A percentile compares a stretch with the other conserved stretches of the same genome.
Evolutionary conservation across 1,284 basidiomycete genomes (phyloP).

Genomic region (Moesziomyces sp.): DNA sequence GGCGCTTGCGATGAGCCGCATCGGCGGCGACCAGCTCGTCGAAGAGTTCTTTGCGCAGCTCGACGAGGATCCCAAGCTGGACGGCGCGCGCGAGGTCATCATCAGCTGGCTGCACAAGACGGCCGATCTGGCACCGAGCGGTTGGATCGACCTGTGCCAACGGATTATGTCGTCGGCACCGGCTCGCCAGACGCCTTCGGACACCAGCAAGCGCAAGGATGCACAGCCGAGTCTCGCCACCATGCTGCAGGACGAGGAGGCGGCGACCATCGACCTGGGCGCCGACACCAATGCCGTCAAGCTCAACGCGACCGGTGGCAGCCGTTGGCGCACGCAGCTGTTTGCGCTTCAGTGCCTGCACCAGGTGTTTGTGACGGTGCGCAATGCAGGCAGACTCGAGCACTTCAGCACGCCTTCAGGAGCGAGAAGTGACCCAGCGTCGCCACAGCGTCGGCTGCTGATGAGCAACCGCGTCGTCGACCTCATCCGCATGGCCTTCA

Average conservation of each 20-base stretch:
- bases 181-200: slow-evolving; percentile 2
- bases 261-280: slow-evolving; percentile 76
- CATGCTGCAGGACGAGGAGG: slow-evolving; percentile 81
- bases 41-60: slow-evolving; percentile 94
- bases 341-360: slow-evolving; percentile 94
- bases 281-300: slow-evolving; percentile 32
- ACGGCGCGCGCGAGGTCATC: slow-evolving; percentile 92
- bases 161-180: slow-evolving; percentile 78
- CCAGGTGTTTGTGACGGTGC: slow-evolving; percentile 83
- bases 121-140: slow-evolving; percentile 87
- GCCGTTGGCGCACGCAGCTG: slow-evolving; percentile 92
- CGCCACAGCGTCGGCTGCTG: slow-evolving; percentile 70
- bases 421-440: slow-evolving; percentile 73
- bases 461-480: slow-evolving; percentile 87
- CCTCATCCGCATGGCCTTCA: slow-evolving; percentile 97
- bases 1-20: slow-evolving; percentile 86
- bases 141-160: slow-evolving; percentile 98
- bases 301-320: slow-evolving; percentile 41
- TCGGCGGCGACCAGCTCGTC: slow-evolving; percentile 92
- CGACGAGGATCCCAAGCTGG: slow-evolving; percentile 92
- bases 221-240: slow-evolving; percentile 33
- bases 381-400: slow-evolving; percentile 72
- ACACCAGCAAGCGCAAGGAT: slow-evolving; percentile 22
- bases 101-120: slow-evolving; percentile 96
- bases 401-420: slow-evolving; percentile 73